These are phyloP conservation scores for Pseudogymnoascus sp. DNA, from an alignment of 2,329 filamentous ascomycete genomes.

Conservation along the genomic window DNA sequence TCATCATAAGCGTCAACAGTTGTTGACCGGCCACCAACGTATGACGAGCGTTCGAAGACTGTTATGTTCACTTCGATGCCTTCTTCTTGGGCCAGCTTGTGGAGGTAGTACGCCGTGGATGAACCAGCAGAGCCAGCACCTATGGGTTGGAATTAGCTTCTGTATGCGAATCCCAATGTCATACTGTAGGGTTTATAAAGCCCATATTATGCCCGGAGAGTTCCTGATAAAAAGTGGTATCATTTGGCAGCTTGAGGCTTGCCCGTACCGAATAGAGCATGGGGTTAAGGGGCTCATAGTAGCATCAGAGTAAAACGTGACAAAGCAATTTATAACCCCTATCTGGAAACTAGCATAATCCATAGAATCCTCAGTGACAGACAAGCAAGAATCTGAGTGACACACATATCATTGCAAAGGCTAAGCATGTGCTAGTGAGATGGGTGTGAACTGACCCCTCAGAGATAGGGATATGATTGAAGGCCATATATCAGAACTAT, in stretches of 20 bases:
- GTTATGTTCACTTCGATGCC: slow-evolving; percentile 68
- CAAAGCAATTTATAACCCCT: not conserved
- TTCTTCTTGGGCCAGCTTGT: slow-evolving; percentile 58
- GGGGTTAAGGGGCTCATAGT: not conserved
- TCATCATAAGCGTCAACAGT: slow-evolving; percentile 74
- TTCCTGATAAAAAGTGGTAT: not conserved
- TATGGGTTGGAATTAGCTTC: slow-evolving; percentile 32
- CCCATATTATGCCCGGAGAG: not conserved
- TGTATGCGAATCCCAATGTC: not conserved
- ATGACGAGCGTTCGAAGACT: slow-evolving; percentile 72
- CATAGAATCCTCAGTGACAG: not conserved
- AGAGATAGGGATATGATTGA: not conserved
- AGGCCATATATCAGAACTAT: not conserved
- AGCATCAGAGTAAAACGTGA: not conserved
- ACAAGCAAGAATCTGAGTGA: not conserved
- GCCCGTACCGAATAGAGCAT: not conserved
- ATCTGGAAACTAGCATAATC: not conserved
- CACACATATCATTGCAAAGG: not conserved
- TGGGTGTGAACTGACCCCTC: not conserved
- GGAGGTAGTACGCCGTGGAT: slow-evolving; percentile 78
- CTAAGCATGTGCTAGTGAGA: not conserved
- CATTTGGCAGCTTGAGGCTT: not conserved
- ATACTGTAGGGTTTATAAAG: not conserved
- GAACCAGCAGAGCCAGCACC: slow-evolving; percentile 86
- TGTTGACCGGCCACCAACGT: slow-evolving; percentile 78